Percentiles rank a stretch among this genome's conserved stretches.
Evolutionary conservation across 2,329 filamentous ascomycete species (phyloP).

Genomic region (Clathrospora elynae): DNA sequence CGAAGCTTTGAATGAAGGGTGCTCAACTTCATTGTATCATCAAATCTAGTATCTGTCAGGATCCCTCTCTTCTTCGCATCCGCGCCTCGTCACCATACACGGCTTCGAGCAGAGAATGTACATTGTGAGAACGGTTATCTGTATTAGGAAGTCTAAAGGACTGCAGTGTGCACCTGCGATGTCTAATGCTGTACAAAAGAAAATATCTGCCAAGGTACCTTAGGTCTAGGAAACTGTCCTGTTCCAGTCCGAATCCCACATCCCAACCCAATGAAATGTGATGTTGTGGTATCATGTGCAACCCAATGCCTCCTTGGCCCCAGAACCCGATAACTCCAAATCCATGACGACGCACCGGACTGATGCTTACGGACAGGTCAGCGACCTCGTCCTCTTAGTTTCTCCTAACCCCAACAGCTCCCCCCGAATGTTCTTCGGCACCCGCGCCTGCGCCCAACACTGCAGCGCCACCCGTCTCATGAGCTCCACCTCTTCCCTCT

Average conservation of each 20-base stretch:
- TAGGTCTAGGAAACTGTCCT: background rate
- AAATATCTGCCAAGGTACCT: background rate
- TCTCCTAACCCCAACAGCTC: constrained; percentile 24
- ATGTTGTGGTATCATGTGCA: constrained; percentile 23
- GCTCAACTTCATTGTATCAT: too few relatives aligned
- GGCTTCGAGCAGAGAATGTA: too few relatives aligned
- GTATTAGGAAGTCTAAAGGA: constrained; percentile 1
- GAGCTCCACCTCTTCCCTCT: constrained; percentile 52
- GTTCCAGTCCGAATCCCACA: background rate
- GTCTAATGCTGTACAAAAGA: constrained; percentile 12
- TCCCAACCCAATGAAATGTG: constrained; percentile 1
- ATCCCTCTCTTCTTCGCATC: too few relatives aligned
- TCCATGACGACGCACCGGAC: background rate
- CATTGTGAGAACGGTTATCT: too few relatives aligned
- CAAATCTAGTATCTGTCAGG: too few relatives aligned
- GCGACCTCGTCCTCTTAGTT: constrained; percentile 32
- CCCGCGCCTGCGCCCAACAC: constrained; percentile 48
- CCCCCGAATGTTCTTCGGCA: constrained; percentile 35
- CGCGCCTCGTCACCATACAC: too few relatives aligned
- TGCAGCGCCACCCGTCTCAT: constrained; percentile 51
- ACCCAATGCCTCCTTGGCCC: constrained; percentile 4
- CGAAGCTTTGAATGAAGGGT: constrained; percentile 46
- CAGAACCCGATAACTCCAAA: background rate
- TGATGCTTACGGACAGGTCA: constrained; percentile 38
- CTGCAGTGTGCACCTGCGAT: background rate